Conservation (phyloP, 768 basidiomycete species). For the Leccinum subgranulosum region DNA sequence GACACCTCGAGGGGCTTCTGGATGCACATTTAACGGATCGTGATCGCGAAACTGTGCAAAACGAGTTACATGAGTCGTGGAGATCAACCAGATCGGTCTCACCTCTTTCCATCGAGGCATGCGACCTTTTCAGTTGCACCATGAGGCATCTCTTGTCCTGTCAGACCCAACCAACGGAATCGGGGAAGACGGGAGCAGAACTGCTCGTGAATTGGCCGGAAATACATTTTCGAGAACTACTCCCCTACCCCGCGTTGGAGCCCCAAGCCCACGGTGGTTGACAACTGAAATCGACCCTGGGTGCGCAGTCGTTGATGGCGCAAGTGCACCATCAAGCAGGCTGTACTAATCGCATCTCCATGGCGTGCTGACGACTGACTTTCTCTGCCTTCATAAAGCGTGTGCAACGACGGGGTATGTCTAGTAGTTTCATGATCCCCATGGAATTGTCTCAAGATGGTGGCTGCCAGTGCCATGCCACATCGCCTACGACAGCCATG, state of each 20-base stretch:
- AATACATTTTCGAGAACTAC: conserved; percentile 59
- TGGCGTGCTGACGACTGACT: background rate
- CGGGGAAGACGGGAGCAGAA: conserved; percentile 78
- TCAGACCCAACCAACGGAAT: conserved; percentile 78
- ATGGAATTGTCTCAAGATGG: background rate
- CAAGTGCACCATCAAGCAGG: conserved; percentile 80
- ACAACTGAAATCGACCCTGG: conserved; percentile 57
- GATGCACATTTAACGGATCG: no score
- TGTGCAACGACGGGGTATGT: conserved; percentile 85
- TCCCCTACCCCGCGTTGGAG: conserved; percentile 41
- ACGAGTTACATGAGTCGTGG: conserved; percentile 80
- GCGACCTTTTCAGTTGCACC: background rate
- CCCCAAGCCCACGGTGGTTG: background rate
- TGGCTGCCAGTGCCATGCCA: conserved; percentile 78
- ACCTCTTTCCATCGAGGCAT: conserved; percentile 88
- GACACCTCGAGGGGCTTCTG: conserved; percentile 61
- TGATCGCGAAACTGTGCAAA: conserved; percentile 53
- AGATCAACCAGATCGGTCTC: conserved; percentile 91
- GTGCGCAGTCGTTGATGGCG: conserved; percentile 74
- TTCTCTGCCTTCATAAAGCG: conserved; percentile 83
- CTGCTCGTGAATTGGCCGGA: conserved; percentile 78
- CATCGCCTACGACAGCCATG: conserved; percentile 70
- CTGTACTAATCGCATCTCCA: background rate
- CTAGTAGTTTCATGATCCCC: conserved; percentile 3
- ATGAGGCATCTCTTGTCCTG: background rate